Evolutionary conservation across 371 early-diverging fungal genomes (phyloP), one percentile per base, ranked within the genome.

Genomic region (Funneliformis caledonium): DNA sequence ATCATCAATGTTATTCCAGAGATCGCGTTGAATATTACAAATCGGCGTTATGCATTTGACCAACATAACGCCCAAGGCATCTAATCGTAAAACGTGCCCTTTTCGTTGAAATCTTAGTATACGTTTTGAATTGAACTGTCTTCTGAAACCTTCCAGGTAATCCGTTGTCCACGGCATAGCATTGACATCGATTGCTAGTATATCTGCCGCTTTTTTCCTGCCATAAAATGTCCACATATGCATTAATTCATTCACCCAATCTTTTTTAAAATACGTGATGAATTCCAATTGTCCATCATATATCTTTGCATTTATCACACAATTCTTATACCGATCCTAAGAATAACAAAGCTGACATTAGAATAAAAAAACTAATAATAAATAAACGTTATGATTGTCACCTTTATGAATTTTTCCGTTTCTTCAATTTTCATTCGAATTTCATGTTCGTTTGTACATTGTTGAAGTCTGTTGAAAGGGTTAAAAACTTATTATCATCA

Each of bases 241-340:
- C 43, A 47, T n/a, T 12, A 64, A 64, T 22, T 45, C 45, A 47
- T 69, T 69, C 5, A 69, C 22, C 70, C 70, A 69, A 43, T 69
- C 45, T 7, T 37, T 45, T 43, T n/a, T 43, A n/a, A 69, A 45
- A 69, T 43, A 69, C 9, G 43, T 69, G 9, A 69, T 43, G 22
- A 69, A 43, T 43, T 69, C 70, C n/a, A 37, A 45, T 43, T 69
- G 47, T n/a, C 70, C 70, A 69, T 69, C 45, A 69, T 43, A 69
- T 69, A 69, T 69, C n/a, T n/a, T 69, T 16, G 37, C 4, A 47
- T 69, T n/a, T 16, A n/a, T 43, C 19, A 10, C 11, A 45, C 7
- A 37, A 43, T 45, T 22, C 19, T 37, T 11, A 69, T 69, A 43
- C 43, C 47, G 47, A 9, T 69, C n/a, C 70, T 69, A 69, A 8